These are phyloP conservation scores for Geotrichum fermentans DNA, from an alignment of 1,139 yeast genomes.

Conservation along the genomic window DNA sequence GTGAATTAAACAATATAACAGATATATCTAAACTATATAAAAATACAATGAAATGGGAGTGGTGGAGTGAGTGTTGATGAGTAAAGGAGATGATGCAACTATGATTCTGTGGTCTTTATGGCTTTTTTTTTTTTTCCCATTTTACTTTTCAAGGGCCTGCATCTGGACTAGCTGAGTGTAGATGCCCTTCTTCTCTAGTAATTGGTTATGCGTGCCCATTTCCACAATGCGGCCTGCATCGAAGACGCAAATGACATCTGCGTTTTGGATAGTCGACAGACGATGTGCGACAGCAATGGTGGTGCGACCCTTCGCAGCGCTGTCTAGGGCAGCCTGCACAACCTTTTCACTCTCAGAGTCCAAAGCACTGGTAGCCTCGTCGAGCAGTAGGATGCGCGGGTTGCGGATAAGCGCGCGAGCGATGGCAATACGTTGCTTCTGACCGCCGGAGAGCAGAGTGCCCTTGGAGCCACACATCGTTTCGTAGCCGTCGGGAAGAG, in stretches of 20 bases:
- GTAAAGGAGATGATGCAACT: too few relatives aligned
- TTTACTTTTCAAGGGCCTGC: conserved; percentile 26
- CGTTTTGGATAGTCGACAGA: conserved; percentile 84
- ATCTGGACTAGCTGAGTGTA: conserved; percentile 42
- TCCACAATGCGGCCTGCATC: conserved; percentile 70
- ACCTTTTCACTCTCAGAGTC: conserved; percentile 80
- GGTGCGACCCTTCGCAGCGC: conserved; percentile 64
- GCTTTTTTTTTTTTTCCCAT: too few relatives aligned
- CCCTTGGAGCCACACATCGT: conserved; percentile 81
- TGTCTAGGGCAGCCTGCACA: conserved; percentile 59
- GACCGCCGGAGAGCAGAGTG: conserved; percentile 74
- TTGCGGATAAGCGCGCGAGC: conserved; percentile 70
- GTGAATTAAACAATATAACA: too few relatives aligned
- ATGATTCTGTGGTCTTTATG: not conserved
- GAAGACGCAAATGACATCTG: conserved; percentile 82
- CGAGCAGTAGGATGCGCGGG: conserved; percentile 62
- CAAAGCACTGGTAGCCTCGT: conserved; percentile 77
- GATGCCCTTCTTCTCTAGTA: conserved; percentile 37
- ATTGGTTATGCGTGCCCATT: conserved; percentile 49
- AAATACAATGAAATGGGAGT: too few relatives aligned
- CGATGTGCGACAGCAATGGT: conserved; percentile 90
- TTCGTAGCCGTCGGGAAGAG: conserved; percentile 77
- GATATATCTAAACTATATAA: too few relatives aligned
- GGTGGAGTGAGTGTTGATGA: too few relatives aligned
- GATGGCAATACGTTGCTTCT: conserved; percentile 64